These are phyloP conservation scores for Dimocarpus longan DNA, from an alignment of 345 rosid genomes.

Conservation along the genomic window DNA sequence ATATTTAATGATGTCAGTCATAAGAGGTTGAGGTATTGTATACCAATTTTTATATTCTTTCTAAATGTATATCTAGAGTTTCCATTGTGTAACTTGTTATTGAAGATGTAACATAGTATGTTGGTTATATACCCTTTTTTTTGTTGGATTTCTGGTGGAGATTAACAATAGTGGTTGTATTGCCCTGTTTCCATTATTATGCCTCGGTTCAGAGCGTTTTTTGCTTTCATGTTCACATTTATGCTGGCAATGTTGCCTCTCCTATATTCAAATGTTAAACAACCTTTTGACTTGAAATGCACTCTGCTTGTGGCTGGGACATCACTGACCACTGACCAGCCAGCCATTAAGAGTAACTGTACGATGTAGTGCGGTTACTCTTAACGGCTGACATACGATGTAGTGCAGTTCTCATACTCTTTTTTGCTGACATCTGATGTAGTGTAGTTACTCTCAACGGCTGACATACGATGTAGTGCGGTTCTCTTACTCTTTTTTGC, in stretches of 20 bases:
- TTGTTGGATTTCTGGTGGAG: not conserved
- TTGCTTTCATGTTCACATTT: not conserved
- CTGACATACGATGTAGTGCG: too few relatives aligned
- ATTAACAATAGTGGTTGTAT: not conserved
- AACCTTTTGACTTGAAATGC: not conserved
- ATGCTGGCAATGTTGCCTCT: not conserved
- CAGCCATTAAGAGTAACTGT: not conserved
- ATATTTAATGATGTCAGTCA: constrained; percentile 11
- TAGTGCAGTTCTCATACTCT: not conserved
- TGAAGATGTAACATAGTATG: constrained; percentile 10
- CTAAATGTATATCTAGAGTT: not conserved
- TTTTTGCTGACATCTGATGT: not conserved
- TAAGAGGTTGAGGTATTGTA: not conserved
- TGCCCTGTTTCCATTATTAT: not conserved
- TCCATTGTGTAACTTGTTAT: not conserved
- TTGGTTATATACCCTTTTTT: not conserved
- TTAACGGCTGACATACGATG: not conserved
- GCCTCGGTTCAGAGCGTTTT: not conserved
- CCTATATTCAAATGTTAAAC: not conserved
- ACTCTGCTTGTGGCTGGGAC: not conserved
- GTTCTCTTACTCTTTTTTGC: not conserved
- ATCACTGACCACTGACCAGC: not conserved
- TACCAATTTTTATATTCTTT: not conserved
- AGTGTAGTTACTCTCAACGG: too few relatives aligned
- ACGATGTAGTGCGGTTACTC: not conserved